phyloP scores from a whole-genome alignment of 305 asterid genomes.

The Rubia balearica region DNA sequence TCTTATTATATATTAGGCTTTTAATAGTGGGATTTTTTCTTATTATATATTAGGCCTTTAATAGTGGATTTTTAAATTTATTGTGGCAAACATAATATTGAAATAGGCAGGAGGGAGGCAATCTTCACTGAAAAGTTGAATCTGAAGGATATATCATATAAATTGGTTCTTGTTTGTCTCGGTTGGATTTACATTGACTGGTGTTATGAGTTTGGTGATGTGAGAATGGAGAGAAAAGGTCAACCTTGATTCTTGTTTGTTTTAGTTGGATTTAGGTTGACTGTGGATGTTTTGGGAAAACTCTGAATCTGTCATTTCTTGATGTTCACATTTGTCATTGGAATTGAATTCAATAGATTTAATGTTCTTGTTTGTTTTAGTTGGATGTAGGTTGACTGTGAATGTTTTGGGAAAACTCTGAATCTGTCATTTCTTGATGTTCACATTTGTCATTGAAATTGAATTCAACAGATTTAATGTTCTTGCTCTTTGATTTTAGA shows the following conservation, averaged over 20 bases:
- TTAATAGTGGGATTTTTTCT: too few species aligned
- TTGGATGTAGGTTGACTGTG: not conserved
- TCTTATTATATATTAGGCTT: too few species aligned
- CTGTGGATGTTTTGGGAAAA: not conserved
- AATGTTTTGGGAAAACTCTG: not conserved
- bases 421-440: not conserved
- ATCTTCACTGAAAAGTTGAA: too few species aligned
- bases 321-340: not conserved
- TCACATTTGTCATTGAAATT: not conserved
- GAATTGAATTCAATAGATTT: not conserved
- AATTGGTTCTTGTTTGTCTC: not conserved
- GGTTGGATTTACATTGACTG: not conserved
- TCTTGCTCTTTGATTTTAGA: not conserved
- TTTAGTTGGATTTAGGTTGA: not conserved
- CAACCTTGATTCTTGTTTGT: slow-evolving; percentile 3
- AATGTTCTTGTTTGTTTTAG: slow-evolving; percentile 8
- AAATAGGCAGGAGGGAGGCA: too few species aligned
- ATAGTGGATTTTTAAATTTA: too few species aligned
- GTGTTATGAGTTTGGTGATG: not conserved
- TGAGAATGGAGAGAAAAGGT: not conserved
- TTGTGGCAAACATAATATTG: too few species aligned
- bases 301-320: not conserved
- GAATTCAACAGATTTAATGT: not conserved
- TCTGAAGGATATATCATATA: too few species aligned
- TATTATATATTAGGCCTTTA: too few species aligned